Percentiles rank a stretch among this genome's conserved stretches.
Conservation (phyloP, 129 eudicot genomes). For the Calendula officinalis region DNA sequence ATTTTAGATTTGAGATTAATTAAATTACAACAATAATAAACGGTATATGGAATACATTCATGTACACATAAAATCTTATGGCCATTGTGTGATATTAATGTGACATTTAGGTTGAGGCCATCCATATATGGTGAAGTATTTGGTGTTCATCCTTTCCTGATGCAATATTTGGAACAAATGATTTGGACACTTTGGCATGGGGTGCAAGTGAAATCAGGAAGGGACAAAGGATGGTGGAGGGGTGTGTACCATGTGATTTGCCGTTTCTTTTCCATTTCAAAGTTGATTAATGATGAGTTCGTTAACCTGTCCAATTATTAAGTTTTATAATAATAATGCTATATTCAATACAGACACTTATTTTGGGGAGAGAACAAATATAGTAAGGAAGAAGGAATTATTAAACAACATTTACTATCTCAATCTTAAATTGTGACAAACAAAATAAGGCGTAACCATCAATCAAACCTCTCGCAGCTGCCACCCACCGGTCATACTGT, state of each 20-base stretch:
- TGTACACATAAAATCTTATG: no score
- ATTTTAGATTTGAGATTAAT: no score
- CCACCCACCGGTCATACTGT: no score
- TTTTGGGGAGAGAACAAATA: no score
- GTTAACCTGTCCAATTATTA: no score
- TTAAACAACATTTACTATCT: background rate
- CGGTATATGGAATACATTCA: no score
- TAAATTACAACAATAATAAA: no score
- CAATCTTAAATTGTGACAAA: background rate
- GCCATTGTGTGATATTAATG: background rate
- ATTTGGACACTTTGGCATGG: conserved; percentile 30
- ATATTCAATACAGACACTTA: no score
- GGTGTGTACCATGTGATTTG: conserved; percentile 34
- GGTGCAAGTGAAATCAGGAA: conserved; percentile 17
- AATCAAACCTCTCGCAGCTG: no score
- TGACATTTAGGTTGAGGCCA: conserved; percentile 1
- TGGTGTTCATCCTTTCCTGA: conserved; percentile 16
- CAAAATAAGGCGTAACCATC: no score
- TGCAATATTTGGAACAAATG: conserved; percentile 13
- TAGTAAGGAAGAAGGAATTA: background rate
- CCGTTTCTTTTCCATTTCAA: background rate
- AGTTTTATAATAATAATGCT: no score
- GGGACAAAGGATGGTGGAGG: conserved; percentile 37
- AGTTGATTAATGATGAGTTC: no score
- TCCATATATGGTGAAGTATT: conserved; percentile 18